Base-by-base conservation (phyloP, 106 monocot species). In the Hemerocallis citrina region DNA sequence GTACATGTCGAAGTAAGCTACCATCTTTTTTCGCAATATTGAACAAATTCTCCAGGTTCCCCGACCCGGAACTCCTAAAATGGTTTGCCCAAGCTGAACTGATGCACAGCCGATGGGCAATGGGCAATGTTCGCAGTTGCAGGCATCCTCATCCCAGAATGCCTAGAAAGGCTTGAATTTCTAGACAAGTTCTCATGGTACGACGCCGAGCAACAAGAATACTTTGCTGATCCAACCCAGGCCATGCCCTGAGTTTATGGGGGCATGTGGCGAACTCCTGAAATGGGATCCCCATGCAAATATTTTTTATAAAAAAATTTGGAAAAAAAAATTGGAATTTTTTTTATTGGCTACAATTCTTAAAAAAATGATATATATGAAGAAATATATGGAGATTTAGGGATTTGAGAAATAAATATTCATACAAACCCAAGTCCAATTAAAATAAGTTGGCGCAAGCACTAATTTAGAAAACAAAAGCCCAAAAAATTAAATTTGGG, bases 1-100 rank as follows among this genome's bases (percentile, higher is more conserved):
- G 16, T 27, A 23, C n/a, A 48, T n/a, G n/a, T n/a, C 50, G 16
- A 35, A 0, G 41, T 16, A 22, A 11, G 37, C 7, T 3, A 46
- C 43, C 32, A 33, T 48, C n/a, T n/a, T 12, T 24, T n/a, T 50
- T 28, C 13, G 43, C 43, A 64, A 23, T 23, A 10, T 35, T 7
- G 28, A n/a, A 10, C 49, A 38, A 44, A 28, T 47, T 52, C 17
- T 20, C 59, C 72, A 93, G 93, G 89, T 24, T 94, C 17, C 35
- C 89, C 2, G 89, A 94, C 42, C 89, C 89, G 4, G 89, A 86
- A 59, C 72, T 73, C 1, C 74, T 89, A 3, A 64, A 68, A 37
- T 94, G 93, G 93, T 94, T 86, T 47, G 93, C 89, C 2, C 93
- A 94, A 57, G 93, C 93, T 0, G 93, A 94, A 34, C 72, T 89